Evolutionary conservation across 345 rosid genomes (phyloP).

Genomic region (Aurinia saxatilis): DNA sequence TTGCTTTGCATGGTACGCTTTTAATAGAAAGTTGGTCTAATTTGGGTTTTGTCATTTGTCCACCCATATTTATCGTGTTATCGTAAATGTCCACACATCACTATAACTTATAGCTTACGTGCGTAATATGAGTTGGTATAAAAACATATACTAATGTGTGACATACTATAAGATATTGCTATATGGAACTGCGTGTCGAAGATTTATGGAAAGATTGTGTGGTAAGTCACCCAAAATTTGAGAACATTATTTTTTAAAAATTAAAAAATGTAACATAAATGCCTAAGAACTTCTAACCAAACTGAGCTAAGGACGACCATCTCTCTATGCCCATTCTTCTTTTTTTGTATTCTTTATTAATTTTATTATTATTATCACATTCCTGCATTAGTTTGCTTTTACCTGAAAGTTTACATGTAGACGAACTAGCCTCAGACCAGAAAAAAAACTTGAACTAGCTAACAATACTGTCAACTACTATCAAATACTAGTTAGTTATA

Average conservation of each 20-base stretch:
- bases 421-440: no score
- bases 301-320: background rate
- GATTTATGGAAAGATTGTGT: constrained; percentile 11
- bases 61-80: background rate
- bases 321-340: no score
- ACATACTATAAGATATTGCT: background rate
- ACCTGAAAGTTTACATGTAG: no score
- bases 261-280: background rate
- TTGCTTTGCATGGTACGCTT: background rate
- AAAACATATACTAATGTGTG: background rate
- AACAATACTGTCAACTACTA: no score
- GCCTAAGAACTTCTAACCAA: constrained; percentile 11
- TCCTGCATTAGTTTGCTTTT: no score
- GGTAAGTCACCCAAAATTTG: background rate
- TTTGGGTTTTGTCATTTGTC: background rate
- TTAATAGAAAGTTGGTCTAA: background rate
- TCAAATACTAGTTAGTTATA: no score
- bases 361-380: no score
- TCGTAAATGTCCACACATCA: background rate
- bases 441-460: no score
- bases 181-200: background rate
- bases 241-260: background rate
- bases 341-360: background rate
- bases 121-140: background rate
- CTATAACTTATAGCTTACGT: background rate